Evolutionary conservation across 2,329 filamentous ascomycete species (phyloP), one percentile per base, ranked within the genome.

Genomic region (Verticillium dahliae): DNA sequence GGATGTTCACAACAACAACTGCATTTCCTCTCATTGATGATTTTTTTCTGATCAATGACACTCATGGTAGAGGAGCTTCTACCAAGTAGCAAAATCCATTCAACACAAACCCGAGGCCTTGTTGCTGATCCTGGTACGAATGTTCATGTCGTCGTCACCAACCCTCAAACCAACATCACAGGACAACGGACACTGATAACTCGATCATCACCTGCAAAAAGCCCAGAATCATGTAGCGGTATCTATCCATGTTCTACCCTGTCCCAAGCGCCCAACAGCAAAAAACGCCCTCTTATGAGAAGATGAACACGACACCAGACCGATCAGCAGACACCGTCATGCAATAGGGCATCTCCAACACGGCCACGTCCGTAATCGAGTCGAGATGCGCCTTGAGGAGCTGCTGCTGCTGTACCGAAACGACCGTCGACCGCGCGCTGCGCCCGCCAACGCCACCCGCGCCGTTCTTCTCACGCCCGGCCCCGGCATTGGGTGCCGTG

Each of bases 271-370:
- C 60, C 62, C 15, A 22, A 27, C 41, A 9, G 39, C 15, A 22
- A 45, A 45, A 4, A 22, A 52, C 54, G 27, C 27, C 27, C 27
- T 31, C 54, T 14, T 60, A 66, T 11, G 64, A 65, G 71, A 88
- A 96, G 60, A 97, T 88, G 80, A 95, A 96, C 56, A 98, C 87
- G 72, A 94, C 88, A 0, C 95, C 95, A 45, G 89, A 90, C 68
- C 94, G 82, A 79, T 99, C 95, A 60, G 90, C 93, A 67, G 90
- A 96, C 58, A 98, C 82, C 38, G 93, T 90, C 91, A 98, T 97
- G 4, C 90, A 90, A 74, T 96, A 97, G 31, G 95, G 95, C 66
- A 85, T 82, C 78, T 97, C 92, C 67, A 99, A 75, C 70, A 98
- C 78, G n/a, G 90, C 90, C 67, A 97, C 87, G 76, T 98, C 94